These are phyloP conservation scores for Magnolia sinica DNA, from an alignment of 164 flowering plant species.

Conservation along the genomic window DNA sequence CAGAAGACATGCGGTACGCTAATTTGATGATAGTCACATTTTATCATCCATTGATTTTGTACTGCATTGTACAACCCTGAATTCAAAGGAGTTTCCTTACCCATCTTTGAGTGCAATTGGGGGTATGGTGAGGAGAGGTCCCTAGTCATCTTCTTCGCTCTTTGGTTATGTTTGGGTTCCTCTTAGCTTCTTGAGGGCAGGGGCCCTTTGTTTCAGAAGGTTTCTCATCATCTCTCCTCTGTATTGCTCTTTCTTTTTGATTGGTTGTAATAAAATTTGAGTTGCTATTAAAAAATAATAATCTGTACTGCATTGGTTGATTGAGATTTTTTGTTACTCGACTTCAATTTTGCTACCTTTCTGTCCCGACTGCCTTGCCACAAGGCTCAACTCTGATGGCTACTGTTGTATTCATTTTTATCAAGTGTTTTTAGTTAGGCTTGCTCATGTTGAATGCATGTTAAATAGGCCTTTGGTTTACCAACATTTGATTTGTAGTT, in stretches of 20 bases:
- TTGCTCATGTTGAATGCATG: too few species aligned
- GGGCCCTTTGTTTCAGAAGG: not conserved
- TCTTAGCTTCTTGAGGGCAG: not conserved
- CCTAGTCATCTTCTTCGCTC: too few species aligned
- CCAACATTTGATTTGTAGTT: too few species aligned
- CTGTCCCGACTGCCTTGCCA: too few species aligned
- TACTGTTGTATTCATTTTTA: too few species aligned
- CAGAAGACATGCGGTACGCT: conserved; percentile 30
- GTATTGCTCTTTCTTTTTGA: too few species aligned
- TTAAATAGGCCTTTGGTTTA: too few species aligned
- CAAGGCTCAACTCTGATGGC: too few species aligned
- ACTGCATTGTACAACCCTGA: not conserved
- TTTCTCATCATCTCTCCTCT: not conserved
- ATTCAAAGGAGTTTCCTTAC: not conserved
- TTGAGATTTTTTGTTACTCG: too few species aligned
- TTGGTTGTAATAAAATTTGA: not conserved
- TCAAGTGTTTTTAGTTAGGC: too few species aligned
- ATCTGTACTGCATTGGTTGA: not conserved
- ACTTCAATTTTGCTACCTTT: too few species aligned
- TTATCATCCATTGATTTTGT: not conserved
- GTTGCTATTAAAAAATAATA: not conserved
- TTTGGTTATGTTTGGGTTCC: not conserved
- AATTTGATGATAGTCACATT: not conserved
- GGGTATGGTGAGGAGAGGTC: not conserved
- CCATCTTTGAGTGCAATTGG: not conserved